Conservation (phyloP, 1,284 basidiomycete genomes). For the Naganishia sp. region DNA sequence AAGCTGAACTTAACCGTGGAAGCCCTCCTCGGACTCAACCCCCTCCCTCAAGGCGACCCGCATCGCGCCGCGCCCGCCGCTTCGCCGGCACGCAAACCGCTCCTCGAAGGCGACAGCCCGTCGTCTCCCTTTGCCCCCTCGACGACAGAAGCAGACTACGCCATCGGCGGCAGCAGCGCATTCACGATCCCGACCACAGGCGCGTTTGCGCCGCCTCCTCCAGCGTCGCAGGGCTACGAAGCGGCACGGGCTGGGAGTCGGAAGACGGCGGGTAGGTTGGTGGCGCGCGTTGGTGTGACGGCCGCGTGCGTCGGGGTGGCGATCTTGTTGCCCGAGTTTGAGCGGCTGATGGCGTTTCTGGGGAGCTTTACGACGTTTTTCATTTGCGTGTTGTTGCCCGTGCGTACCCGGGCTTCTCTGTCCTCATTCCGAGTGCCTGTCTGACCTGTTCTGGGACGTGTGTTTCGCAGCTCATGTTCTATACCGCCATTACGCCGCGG, state of each 20-base stretch:
- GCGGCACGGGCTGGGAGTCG: constrained; percentile 32
- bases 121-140: background rate
- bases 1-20: constrained; percentile 78
- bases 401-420: constrained; percentile 46
- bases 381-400: constrained; percentile 77
- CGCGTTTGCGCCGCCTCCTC: constrained; percentile 36
- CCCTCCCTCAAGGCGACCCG: constrained; percentile 42
- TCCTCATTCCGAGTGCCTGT: background rate
- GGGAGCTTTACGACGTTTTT: constrained; percentile 84
- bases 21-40: constrained; percentile 68
- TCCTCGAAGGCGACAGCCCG: constrained; percentile 2
- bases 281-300: constrained; percentile 45
- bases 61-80: constrained; percentile 1
- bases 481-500: constrained; percentile 43
- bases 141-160: background rate
- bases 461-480: constrained; percentile 45
- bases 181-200: constrained; percentile 32
- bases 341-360: constrained; percentile 84
- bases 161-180: constrained; percentile 9
- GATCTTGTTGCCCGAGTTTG: constrained; percentile 52
- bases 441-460: background rate
- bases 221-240: constrained; percentile 49
- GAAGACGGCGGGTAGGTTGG: constrained; percentile 40
- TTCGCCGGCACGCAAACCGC: constrained; percentile 13
- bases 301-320: constrained; percentile 42